Percentiles rank a stretch among this genome's conserved stretches.
phyloP scores from a whole-genome alignment of 768 basidiomycete species.

The Leccinum variicolor region DNA sequence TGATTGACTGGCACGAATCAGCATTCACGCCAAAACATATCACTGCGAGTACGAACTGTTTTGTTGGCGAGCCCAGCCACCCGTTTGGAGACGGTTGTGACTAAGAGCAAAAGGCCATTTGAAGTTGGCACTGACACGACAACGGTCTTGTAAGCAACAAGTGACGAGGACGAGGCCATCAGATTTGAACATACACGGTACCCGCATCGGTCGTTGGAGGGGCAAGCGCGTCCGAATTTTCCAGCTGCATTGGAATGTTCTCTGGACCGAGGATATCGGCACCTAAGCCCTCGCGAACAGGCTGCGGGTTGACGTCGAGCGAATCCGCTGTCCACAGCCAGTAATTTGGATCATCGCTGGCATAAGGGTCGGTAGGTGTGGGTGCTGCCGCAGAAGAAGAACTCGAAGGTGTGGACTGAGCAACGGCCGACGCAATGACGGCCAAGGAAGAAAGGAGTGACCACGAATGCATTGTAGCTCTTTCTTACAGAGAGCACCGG shows the following conservation, averaged over 20 bases:
- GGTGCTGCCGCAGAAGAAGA: constrained; percentile 29
- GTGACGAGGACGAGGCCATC: neutral
- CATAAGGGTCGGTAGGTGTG: constrained; percentile 43
- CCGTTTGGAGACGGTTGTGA: constrained; percentile 54
- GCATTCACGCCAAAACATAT: neutral
- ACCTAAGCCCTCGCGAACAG: constrained; percentile 45
- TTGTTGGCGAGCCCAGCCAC: constrained; percentile 67
- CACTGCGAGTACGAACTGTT: constrained; percentile 38
- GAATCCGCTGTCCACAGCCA: constrained; percentile 36
- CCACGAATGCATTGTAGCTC: constrained; percentile 25
- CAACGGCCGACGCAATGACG: constrained; percentile 17
- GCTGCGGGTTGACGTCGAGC: constrained; percentile 32
- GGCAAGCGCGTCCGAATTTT: constrained; percentile 56
- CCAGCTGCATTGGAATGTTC: constrained; percentile 49
- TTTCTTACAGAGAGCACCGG: constrained; percentile 9
- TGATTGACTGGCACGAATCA: constrained; percentile 28
- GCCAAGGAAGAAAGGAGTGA: constrained; percentile 26
- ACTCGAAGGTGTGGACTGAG: constrained; percentile 18
- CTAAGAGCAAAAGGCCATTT: constrained; percentile 67
- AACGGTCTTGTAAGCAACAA: neutral
- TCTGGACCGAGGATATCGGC: constrained; percentile 52
- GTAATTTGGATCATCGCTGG: constrained; percentile 44
- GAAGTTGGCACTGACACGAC: constrained; percentile 37
- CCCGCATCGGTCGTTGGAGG: constrained; percentile 65
- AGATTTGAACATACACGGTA: constrained; percentile 33